Percentiles rank a stretch among this genome's conserved stretches.
Conservation (phyloP, 2,329 filamentous ascomycete species). For the Fusarium goolgardi region DNA sequence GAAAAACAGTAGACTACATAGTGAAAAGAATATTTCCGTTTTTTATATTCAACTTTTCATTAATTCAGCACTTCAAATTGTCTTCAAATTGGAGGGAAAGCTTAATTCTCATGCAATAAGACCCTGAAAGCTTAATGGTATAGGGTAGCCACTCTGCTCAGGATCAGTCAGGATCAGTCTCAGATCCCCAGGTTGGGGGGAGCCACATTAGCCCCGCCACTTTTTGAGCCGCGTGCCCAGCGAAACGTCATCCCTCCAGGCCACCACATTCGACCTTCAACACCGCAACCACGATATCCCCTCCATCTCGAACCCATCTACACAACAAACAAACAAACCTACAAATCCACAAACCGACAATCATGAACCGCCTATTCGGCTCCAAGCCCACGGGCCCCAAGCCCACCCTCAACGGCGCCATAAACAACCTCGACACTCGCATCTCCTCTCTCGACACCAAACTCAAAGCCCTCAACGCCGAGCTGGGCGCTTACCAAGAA, state of each 20-base stretch:
- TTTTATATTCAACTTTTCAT: accelerated
- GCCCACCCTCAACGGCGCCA: constrained; percentile 85
- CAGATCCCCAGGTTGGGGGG: constrained; percentile 21
- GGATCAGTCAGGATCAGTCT: not conserved
- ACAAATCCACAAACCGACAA: constrained; percentile 45
- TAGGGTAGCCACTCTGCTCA: not conserved
- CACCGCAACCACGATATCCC: constrained; percentile 1
- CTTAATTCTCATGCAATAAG: not conserved
- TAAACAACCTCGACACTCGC: constrained; percentile 84
- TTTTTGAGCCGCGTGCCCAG: constrained; percentile 35
- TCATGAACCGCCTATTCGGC: constrained; percentile 97
- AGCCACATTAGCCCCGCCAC: constrained; percentile 14
- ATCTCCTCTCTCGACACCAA: constrained; percentile 93
- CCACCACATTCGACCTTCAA: constrained; percentile 28
- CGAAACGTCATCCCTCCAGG: constrained; percentile 46
- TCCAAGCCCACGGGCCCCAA: constrained; percentile 88
- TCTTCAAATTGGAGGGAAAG: accelerated
- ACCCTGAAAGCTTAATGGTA: not conserved
- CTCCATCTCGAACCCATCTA: not conserved
- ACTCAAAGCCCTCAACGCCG: constrained; percentile 89
- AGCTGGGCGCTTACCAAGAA: constrained; percentile 87
- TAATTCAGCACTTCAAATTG: accelerated
- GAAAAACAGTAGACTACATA: accelerated
- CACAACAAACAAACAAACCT: not conserved
- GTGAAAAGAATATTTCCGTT: accelerated